A percentile compares a stretch with the other conserved stretches of the same genome.
phyloP scores from a whole-genome alignment of 257 asterid genomes.

The Solanum sitiens region DNA sequence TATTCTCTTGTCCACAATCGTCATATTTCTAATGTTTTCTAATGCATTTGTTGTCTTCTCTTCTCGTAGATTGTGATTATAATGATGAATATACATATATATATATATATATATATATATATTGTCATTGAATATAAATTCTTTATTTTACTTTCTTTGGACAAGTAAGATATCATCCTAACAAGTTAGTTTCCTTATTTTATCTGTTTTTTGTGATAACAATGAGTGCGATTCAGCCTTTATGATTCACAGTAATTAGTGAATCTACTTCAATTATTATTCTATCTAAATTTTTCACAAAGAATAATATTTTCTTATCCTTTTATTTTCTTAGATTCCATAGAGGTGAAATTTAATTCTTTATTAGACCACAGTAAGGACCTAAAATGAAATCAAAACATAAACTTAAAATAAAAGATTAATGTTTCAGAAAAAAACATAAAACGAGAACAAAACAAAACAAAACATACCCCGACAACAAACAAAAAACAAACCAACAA shows the following conservation, averaged over 20 bases:
- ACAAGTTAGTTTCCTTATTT: background rate
- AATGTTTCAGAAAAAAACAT: background rate
- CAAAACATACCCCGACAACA: background rate
- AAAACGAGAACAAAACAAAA: too few relatives aligned
- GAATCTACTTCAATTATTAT: background rate
- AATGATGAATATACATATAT: background rate
- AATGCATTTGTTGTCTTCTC: background rate
- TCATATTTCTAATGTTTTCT: background rate
- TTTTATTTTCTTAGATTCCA: background rate
- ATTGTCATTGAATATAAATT: background rate
- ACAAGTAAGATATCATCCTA: background rate
- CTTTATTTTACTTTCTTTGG: background rate
- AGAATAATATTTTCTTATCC: background rate
- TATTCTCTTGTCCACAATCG: background rate
- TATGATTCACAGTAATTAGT: background rate
- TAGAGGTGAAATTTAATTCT: background rate
- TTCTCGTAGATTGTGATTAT: background rate
- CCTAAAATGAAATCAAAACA: too few relatives aligned
- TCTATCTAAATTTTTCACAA: background rate
- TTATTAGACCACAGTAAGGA: background rate
- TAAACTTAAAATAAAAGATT: too few relatives aligned
- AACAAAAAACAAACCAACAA: background rate
- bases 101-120: too few relatives aligned
- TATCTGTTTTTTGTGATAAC: background rate
- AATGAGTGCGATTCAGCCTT: too few relatives aligned